Evolutionary conservation across 1,139 yeast genomes (phyloP).

Genomic region (Yamadazyma mexicana): DNA sequence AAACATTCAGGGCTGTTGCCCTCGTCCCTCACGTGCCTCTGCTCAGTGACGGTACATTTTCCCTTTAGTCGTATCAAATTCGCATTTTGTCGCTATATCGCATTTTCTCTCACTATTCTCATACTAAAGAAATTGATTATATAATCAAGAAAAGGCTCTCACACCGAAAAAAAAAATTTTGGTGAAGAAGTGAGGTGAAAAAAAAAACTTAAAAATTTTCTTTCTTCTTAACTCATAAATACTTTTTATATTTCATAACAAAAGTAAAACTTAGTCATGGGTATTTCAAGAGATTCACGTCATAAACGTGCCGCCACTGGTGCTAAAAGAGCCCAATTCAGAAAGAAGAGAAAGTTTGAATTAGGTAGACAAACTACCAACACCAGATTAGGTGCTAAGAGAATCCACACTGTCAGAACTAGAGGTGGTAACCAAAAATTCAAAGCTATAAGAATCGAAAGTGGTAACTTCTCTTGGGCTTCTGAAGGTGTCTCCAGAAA

Average conservation of each 20-base stretch:
- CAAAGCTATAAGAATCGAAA: conserved; percentile 99
- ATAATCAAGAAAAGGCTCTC: too few species aligned
- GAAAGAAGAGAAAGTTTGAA: conserved; percentile 99
- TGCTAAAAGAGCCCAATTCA: conserved; percentile 99
- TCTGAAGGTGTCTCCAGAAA: conserved; percentile 98
- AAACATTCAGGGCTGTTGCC: conserved; percentile 4
- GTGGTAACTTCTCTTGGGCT: conserved; percentile 99
- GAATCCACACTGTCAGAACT: conserved; percentile 98
- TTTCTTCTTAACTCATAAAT: conserved; percentile 5
- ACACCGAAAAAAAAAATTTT: conserved; percentile 1
- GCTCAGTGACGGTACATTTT: background rate
- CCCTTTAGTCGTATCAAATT: background rate
- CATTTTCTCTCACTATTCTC: background rate
- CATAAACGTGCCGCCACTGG: conserved; percentile 99
- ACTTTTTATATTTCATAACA: conserved; percentile 5
- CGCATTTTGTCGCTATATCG: background rate
- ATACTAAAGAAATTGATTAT: background rate
- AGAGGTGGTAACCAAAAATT: conserved; percentile 99
- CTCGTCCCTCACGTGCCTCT: background rate
- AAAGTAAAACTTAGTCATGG: conserved; percentile 53
- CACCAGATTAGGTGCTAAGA: conserved; percentile 99
- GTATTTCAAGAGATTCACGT: conserved; percentile 99
- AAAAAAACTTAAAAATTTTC: conserved; percentile 5
- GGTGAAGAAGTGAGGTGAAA: conserved; percentile 1
- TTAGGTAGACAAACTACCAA: conserved; percentile 99